Evolutionary conservation across 2,329 filamentous ascomycete genomes (phyloP), one percentile per base, ranked within the genome.

Genomic region (Ustilaginoidea virens): DNA sequence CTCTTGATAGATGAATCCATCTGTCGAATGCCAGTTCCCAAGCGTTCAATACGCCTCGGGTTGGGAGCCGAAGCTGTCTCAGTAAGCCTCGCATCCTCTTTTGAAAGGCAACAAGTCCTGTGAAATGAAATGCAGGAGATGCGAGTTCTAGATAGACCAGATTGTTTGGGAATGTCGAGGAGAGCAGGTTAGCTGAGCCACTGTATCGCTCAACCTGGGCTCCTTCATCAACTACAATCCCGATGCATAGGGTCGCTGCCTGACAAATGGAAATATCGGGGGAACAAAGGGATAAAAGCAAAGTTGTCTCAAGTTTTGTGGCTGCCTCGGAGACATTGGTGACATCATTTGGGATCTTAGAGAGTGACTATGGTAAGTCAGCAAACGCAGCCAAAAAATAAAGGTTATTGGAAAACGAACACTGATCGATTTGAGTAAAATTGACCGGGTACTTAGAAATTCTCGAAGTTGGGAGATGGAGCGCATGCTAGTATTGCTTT

Each of bases 41-140:
- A 3, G 74, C 73, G 32, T 66, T 63, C 17, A 80, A 51, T 29
- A 80, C 76, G n/a, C 72, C 73, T n/a, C 58, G 55, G 8, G 69
- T 74, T 13, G 74, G 74, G 37, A 64, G 66, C 27, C 68, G 61
- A 54, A 78, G 67, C 27, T 63, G 63, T 15, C 70, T 58, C 14
- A 79, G 46, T 18, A 78, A 57, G 9, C 61, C 60, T 25, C 74
- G 63, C 18, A 74, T 60, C 23, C 74, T 61, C 42, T 77, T 78
- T 39, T 80, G 74, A 41, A 80, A 80, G 2, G 74, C 74, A 8
- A 79, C 74, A 6, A 77, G 51, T 1, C 74, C 74, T 6, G 74
- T 79, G 40, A 79, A 74, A 17, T 70, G 61, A 41, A 78, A 79
- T 1, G 62, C 64, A 23, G 63, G 66, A 1, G 72, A 74, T 2